Base-by-base conservation (phyloP, 179 eudicot species). In the Vitellaria paradoxa region DNA sequence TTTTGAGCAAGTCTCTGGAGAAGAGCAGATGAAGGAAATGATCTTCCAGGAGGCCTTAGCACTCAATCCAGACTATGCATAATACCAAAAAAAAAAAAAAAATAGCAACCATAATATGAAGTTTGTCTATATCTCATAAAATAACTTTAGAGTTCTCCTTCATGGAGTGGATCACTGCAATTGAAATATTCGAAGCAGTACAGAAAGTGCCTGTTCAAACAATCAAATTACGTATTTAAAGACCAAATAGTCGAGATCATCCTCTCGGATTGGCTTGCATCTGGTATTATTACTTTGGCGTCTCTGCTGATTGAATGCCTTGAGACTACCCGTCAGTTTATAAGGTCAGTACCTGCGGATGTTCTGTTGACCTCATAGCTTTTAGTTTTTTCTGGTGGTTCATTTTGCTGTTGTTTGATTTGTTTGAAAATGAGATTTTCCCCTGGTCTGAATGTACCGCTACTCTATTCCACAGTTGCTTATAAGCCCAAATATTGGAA, bases 21-120 rank as follows among this genome's bases (percentile, higher is more conserved):
- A 93, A 78, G 97, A 91, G 65, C 90, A 89, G 80, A 93, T 93
- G 69, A 93, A 93, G 81, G 97, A 93, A 49, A 89, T 91, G 96
- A 91, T 91, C 62, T 91, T 91, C 76, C 88, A 87, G 65, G 92
- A 89, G 76, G 84, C 93, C 56, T 73, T 87, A 72, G 86, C 86
- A 14, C 82, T 88, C 57, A 91, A 91, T 81, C 93, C 90, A 23
- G 80, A 77, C 24, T 83, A 85, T 76, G 89, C 86, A 60, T 88
- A 79, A 78, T 24, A 55, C 50, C 13, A 2, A 24, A 40, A n/a
- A n/a, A n/a, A n/a, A n/a, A n/a, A n/a, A n/a, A n/a, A n/a, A 30
- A 30, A 30, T 2, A 2, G 2, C 37, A 30, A 0, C 37, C 37
- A 30, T 30, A 2, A n/a, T n/a, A n/a, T n/a, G 1, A 30, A 30